These are phyloP conservation scores for Teratosphaeriaceae sp. DNA, from an alignment of 2,329 filamentous ascomycete species.

Conservation along the genomic window DNA sequence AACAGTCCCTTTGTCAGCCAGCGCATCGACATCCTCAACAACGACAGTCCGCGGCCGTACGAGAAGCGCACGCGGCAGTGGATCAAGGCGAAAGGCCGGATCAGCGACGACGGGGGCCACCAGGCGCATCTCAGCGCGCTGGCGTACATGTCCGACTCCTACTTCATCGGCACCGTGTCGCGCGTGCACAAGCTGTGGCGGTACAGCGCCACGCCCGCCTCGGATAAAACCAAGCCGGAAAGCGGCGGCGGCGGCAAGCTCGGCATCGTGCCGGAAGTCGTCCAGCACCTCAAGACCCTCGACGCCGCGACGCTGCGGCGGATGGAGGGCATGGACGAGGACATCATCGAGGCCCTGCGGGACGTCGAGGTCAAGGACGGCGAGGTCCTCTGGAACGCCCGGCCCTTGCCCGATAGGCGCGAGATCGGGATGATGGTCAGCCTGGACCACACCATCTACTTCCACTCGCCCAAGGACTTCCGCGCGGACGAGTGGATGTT, in stretches of 20 bases:
- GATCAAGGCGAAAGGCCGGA: constrained; percentile 67
- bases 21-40: constrained; percentile 51
- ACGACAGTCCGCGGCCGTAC: constrained; percentile 48
- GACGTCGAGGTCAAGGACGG: constrained; percentile 32
- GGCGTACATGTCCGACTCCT: constrained; percentile 88
- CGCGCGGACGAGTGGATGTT: constrained; percentile 66
- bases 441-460: constrained; percentile 62
- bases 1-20: constrained; percentile 53
- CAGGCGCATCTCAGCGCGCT: constrained; percentile 80
- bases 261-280: constrained; percentile 33
- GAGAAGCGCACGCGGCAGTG: constrained; percentile 61
- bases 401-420: constrained; percentile 46
- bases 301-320: constrained; percentile 37
- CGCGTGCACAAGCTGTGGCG: constrained; percentile 76
- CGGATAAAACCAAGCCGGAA: constrained; percentile 13
- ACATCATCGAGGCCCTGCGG: constrained; percentile 47
- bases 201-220: constrained; percentile 41
- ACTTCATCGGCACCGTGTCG: constrained; percentile 85
- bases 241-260: constrained; percentile 14
- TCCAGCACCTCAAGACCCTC: constrained; percentile 39
- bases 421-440: constrained; percentile 79
- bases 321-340: constrained; percentile 40
- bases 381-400: constrained; percentile 44
- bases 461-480: constrained; percentile 45
- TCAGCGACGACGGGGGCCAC: constrained; percentile 65